Conservation (phyloP, 768 basidiomycete species). For the Kwoniella dendrophila region DNA sequence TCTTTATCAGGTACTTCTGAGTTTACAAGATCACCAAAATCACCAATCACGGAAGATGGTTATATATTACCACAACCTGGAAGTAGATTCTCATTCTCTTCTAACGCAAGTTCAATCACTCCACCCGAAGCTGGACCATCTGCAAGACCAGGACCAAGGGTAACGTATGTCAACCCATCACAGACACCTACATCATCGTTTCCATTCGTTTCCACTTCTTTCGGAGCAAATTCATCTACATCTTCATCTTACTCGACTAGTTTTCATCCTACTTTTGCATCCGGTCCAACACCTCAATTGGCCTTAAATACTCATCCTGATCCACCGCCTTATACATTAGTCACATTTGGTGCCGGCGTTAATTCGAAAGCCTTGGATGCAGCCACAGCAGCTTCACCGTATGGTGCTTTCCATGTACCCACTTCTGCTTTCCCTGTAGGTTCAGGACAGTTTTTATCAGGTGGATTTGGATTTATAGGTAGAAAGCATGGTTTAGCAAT, state of each 20-base stretch:
- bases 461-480: constrained; percentile 86
- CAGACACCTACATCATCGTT: constrained; percentile 31
- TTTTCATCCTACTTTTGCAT: constrained; percentile 18
- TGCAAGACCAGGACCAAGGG: constrained; percentile 20
- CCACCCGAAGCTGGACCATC: constrained; percentile 19
- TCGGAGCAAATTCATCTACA: constrained; percentile 26
- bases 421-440: constrained; percentile 57
- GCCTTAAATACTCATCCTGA: constrained; percentile 55
- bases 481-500: constrained; percentile 81
- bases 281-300: constrained; percentile 19
- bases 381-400: constrained; percentile 64
- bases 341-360: constrained; percentile 84
- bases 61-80: background rate
- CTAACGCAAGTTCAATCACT: constrained; percentile 3
- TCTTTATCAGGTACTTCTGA: constrained; percentile 17
- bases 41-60: constrained; percentile 5
- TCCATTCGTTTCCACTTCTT: constrained; percentile 33
- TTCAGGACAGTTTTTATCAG: constrained; percentile 58
- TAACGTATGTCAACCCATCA: constrained; percentile 52
- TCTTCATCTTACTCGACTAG: constrained; percentile 8
- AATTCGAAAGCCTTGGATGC: constrained; percentile 81
- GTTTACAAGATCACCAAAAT: constrained; percentile 12
- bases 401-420: constrained; percentile 53
- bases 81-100: constrained; percentile 5
- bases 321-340: constrained; percentile 66